phyloP scores from a whole-genome alignment of 768 basidiomycete genomes.

The Solioccasus polychromus region DNA sequence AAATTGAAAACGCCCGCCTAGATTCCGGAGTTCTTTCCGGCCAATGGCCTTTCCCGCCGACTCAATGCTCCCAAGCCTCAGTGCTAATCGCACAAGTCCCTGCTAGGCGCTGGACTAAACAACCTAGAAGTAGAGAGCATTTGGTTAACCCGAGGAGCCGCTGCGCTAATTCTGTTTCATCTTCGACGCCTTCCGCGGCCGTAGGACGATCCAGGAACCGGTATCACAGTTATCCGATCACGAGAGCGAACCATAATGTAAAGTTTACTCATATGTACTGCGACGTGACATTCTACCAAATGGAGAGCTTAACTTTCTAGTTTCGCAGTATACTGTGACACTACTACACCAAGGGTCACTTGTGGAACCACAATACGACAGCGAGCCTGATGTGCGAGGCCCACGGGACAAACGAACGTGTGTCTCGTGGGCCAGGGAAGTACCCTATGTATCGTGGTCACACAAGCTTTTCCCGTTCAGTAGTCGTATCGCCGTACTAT shows the following conservation, averaged over 20 bases:
- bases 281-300: slow-evolving; percentile 21
- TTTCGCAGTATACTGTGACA: slow-evolving; percentile 1
- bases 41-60: neutral
- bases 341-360: too few species aligned
- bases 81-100: neutral
- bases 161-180: slow-evolving; percentile 6
- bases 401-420: slow-evolving; percentile 10
- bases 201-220: slow-evolving; percentile 32
- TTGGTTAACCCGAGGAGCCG: neutral
- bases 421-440: slow-evolving; percentile 3
- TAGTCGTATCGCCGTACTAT: slow-evolving; percentile 21
- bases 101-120: neutral
- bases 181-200: slow-evolving; percentile 27
- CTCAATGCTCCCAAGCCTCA: neutral
- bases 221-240: slow-evolving; percentile 19
- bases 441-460: neutral
- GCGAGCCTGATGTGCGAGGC: neutral
- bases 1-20: slow-evolving; percentile 22
- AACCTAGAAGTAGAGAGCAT: neutral
- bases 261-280: slow-evolving; percentile 18
- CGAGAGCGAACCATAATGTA: slow-evolving; percentile 21
- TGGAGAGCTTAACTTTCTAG: slow-evolving; percentile 6
- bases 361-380: neutral
- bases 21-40: slow-evolving; percentile 11
- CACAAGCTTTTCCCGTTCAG: slow-evolving; percentile 5